A percentile compares a stretch with the other conserved stretches of the same genome.
These are phyloP conservation scores for Pterula multifida DNA, from an alignment of 1,284 basidiomycete genomes.

Conservation along the genomic window DNA sequence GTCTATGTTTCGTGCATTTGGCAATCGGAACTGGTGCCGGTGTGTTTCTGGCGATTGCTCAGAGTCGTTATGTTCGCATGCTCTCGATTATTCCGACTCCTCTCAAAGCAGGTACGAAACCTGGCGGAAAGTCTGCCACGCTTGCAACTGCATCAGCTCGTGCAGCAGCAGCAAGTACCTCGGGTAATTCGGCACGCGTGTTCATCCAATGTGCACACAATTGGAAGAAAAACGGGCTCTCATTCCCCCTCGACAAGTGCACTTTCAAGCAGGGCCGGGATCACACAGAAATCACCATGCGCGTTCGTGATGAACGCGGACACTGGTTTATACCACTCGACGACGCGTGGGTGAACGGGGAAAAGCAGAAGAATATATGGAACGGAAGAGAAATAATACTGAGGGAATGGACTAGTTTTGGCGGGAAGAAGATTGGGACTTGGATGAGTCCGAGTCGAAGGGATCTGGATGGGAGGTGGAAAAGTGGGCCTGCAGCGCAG, in stretches of 20 bases:
- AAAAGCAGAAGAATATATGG: slow-evolving; percentile 4
- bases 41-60: slow-evolving; percentile 20
- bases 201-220: slow-evolving; percentile 29
- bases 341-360: slow-evolving; percentile 22
- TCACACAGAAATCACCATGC: slow-evolving; percentile 24
- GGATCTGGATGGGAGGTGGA: slow-evolving; percentile 1
- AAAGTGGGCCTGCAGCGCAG: background rate
- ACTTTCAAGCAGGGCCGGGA: slow-evolving; percentile 22
- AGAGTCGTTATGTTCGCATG: slow-evolving; percentile 23
- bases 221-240: slow-evolving; percentile 19
- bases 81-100: slow-evolving; percentile 21
- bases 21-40: slow-evolving; percentile 21
- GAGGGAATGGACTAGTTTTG: background rate
- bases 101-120: background rate
- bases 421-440: slow-evolving; percentile 1
- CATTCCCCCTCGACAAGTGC: slow-evolving; percentile 22
- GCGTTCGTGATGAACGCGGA: slow-evolving; percentile 23
- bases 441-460: background rate
- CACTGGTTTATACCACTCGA: slow-evolving; percentile 28
- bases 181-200: slow-evolving; percentile 11
- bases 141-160: background rate
- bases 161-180: background rate
- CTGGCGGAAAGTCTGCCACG: background rate
- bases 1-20: slow-evolving; percentile 20
- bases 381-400: background rate